Conservation (phyloP, 2,329 filamentous ascomycete genomes). For the Sporothrix protearum region DNA sequence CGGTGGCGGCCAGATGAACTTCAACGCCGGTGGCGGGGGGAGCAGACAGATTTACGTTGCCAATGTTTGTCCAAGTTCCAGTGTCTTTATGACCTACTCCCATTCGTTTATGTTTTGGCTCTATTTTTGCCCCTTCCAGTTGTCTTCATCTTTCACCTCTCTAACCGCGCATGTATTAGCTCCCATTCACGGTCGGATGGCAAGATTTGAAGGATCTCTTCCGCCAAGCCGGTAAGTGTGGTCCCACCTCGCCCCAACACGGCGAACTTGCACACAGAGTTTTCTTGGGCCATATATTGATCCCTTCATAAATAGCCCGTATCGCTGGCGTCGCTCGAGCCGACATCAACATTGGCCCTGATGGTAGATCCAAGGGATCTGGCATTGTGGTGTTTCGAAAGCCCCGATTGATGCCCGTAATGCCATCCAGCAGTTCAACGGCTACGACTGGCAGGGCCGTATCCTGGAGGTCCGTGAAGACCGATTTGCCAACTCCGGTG, state of each 20-base stretch:
- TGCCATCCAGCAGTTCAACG: constrained; percentile 96
- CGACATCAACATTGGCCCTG: constrained; percentile 87
- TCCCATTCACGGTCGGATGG: constrained; percentile 97
- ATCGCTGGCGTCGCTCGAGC: constrained; percentile 84
- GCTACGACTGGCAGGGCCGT: constrained; percentile 97
- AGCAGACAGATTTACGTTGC: constrained; percentile 94
- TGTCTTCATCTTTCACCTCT: not conserved
- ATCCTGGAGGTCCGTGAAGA: constrained; percentile 93
- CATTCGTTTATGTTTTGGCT: not conserved
- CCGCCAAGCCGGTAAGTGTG: constrained; percentile 88
- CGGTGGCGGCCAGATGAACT: constrained; percentile 44
- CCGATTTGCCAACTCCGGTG: constrained; percentile 68
- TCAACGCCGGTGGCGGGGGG: constrained; percentile 56
- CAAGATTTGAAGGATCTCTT: constrained; percentile 99
- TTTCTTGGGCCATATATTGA: not conserved
- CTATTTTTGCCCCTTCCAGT: not conserved
- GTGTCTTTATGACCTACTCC: not conserved
- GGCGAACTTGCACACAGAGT: too few relatives aligned
- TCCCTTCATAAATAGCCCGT: constrained; percentile 43
- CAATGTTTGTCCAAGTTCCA: constrained; percentile 77
- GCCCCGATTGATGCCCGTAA: constrained; percentile 86
- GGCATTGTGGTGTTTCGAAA: constrained; percentile 98
- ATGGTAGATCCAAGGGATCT: constrained; percentile 92
- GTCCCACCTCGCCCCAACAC: too few relatives aligned
- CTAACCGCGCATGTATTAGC: constrained; percentile 49